These are phyloP conservation scores for Cardamine occulta DNA, from an alignment of 345 rosid genomes.

Conservation along the genomic window DNA sequence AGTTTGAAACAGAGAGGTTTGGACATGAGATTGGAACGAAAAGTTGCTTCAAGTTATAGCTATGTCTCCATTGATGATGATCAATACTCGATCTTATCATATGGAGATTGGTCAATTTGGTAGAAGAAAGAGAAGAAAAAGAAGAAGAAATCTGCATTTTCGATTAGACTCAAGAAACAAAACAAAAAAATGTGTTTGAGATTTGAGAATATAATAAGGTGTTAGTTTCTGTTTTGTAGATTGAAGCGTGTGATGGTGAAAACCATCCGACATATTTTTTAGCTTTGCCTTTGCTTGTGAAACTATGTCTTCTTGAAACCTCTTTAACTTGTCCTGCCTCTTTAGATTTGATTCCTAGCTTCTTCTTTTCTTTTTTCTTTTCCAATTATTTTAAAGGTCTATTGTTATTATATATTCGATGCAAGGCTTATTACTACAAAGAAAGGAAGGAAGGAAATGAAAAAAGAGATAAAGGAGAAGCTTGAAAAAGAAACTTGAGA, in stretches of 20 bases:
- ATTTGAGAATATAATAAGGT: constrained; percentile 35
- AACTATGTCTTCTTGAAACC: constrained; percentile 34
- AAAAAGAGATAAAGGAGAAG: constrained; percentile 26
- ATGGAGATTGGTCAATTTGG: constrained; percentile 27
- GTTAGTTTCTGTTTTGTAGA: constrained; percentile 14
- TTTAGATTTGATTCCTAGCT: constrained; percentile 42
- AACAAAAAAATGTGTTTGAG: constrained; percentile 7
- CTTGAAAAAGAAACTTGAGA: constrained; percentile 36
- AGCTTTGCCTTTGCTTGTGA: constrained; percentile 47
- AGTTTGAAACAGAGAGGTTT: constrained; percentile 41
- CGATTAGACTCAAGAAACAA: constrained; percentile 22
- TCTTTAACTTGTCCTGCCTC: constrained; percentile 37
- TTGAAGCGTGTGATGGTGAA: constrained; percentile 38
- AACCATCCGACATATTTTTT: constrained; percentile 42
- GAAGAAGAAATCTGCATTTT: constrained; percentile 43
- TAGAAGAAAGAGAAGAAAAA: constrained; percentile 26
- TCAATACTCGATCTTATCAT: constrained; percentile 31
- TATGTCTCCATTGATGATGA: constrained; percentile 36
- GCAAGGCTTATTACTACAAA: neutral
- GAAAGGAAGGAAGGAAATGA: constrained; percentile 8
- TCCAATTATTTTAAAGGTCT: neutral
- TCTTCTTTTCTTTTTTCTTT: constrained; percentile 13
- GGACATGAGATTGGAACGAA: constrained; percentile 38
- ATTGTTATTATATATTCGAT: constrained; percentile 7
- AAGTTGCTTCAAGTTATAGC: constrained; percentile 35